Base-by-base conservation (phyloP, 257 asterid species). In the Orobanche coerulescens region DNA sequence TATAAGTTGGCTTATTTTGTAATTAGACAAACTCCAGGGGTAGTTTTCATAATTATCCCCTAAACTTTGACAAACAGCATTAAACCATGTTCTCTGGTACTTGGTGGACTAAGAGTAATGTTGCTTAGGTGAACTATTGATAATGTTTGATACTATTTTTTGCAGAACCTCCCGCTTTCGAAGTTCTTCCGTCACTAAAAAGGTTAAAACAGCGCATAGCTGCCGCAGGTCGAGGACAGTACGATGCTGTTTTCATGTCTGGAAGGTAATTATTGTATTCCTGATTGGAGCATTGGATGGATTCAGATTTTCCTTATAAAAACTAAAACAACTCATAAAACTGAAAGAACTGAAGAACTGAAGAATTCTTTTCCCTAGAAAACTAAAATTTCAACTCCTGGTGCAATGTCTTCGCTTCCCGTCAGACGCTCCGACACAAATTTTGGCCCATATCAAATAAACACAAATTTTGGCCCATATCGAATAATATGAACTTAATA, bases 241-340 rank as follows among this genome's bases (percentile, higher is more conserved):
- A 85, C 52, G 85, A 72, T 68, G 94, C 96, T 20, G 92, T 85
- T 68, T 88, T 88, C 77, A 85, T 88, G 96, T 88, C 96, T 19
- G 96, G 96, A 46, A 88, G 96, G 94, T 88, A 76, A 16, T 19
- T 47, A 47, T 9, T 47, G 13, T 47, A 7, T 30, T 30, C 36
- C 36, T 30, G 36, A 30, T 30, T 7, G 5, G n/a, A n/a, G n/a
- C n/a, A n/a, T n/a, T n/a, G n/a, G n/a, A n/a, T n/a, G n/a, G n/a
- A n/a, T n/a, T n/a, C n/a, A n/a, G n/a, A n/a, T n/a, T n/a, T n/a
- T n/a, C n/a, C n/a, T n/a, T n/a, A n/a, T n/a, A n/a, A n/a, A n/a
- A n/a, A n/a, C n/a, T n/a, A n/a, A n/a, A n/a, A n/a, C n/a, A n/a
- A n/a, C n/a, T n/a, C n/a, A n/a, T n/a, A n/a, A n/a, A n/a, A n/a